Conservation (phyloP, 2,329 filamentous ascomycete species). For the Sclerotinia trifoliorum region DNA sequence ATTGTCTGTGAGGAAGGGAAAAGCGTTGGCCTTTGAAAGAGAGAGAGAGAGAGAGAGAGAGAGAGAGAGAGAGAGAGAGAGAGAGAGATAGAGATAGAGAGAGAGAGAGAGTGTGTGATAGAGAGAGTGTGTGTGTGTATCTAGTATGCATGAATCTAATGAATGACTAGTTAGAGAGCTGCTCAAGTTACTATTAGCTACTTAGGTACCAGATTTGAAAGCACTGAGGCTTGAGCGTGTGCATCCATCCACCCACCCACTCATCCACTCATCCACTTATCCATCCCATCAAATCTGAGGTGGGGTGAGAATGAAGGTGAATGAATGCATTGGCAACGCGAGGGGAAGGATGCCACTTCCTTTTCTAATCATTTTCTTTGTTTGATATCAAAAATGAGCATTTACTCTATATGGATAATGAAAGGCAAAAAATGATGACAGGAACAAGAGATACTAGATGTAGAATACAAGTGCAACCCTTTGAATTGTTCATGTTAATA, state of each 20-base stretch:
- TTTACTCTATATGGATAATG: neutral
- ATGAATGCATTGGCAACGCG: neutral
- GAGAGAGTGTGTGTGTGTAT: neutral
- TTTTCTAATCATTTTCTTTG: neutral
- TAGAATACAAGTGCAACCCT: neutral
- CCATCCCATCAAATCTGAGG: no score
- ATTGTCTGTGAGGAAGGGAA: neutral
- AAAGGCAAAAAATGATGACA: neutral
- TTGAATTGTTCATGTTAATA: neutral
- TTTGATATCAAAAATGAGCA: neutral
- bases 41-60: neutral
- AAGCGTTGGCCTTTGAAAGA: neutral
- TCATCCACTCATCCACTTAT: no score
- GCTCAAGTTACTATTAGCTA: no score
- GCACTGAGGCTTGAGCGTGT: constrained; percentile 1
- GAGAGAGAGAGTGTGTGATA: neutral
- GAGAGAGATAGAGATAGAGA: neutral
- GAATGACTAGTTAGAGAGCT: constrained; percentile 3
- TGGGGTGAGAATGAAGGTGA: no score
- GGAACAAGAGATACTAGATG: neutral
- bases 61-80: neutral
- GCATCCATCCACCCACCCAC: neutral
- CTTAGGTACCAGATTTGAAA: neutral
- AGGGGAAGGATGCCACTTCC: neutral
- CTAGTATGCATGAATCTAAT: neutral